These are phyloP conservation scores for Zasmidium angulare DNA, from an alignment of 2,329 filamentous ascomycete species.

Conservation along the genomic window DNA sequence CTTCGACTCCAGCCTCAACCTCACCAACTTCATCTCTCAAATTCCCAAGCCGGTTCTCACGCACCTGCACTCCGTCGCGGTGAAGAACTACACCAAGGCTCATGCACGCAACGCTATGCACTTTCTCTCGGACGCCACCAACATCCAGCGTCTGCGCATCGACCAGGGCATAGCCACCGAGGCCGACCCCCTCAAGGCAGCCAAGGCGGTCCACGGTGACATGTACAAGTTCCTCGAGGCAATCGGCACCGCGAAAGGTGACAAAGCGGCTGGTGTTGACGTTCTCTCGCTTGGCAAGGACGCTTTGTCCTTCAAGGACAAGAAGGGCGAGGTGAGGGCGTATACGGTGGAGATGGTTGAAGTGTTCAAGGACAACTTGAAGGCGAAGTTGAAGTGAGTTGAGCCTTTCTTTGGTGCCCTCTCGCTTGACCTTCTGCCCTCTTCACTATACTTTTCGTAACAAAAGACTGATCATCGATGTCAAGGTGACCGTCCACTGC, in stretches of 20 bases:
- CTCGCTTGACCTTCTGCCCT: too few species aligned
- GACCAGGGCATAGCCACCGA: conserved; percentile 27
- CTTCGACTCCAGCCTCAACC: conserved; percentile 33
- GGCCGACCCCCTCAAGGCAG: conserved; percentile 33
- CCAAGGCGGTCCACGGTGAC: conserved; percentile 37
- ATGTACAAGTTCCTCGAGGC: conserved; percentile 32
- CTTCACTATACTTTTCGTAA: too few species aligned
- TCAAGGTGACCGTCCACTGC: not conserved
- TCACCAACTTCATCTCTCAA: conserved; percentile 35
- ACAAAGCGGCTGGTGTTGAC: conserved; percentile 30
- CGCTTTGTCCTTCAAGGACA: conserved; percentile 32
- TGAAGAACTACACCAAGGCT: conserved; percentile 32
- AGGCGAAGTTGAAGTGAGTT: conserved; percentile 35
- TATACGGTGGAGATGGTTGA: conserved; percentile 25
- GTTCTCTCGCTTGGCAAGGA: conserved; percentile 30
- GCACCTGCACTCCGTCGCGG: conserved; percentile 27
- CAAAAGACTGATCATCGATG: too few species aligned
- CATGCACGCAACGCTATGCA: conserved; percentile 34
- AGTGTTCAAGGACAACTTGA: conserved; percentile 29
- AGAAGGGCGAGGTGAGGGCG: conserved; percentile 18
- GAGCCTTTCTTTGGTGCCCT: too few species aligned
- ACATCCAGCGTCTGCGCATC: conserved; percentile 33
- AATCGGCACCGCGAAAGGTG: conserved; percentile 21
- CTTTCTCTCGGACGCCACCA: conserved; percentile 32
- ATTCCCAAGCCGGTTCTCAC: conserved; percentile 22